Percentiles rank a stretch among this genome's conserved stretches.
Evolutionary conservation across 2,329 filamentous ascomycete genomes (phyloP).

Genomic region (Aureobasidium melanogenum): DNA sequence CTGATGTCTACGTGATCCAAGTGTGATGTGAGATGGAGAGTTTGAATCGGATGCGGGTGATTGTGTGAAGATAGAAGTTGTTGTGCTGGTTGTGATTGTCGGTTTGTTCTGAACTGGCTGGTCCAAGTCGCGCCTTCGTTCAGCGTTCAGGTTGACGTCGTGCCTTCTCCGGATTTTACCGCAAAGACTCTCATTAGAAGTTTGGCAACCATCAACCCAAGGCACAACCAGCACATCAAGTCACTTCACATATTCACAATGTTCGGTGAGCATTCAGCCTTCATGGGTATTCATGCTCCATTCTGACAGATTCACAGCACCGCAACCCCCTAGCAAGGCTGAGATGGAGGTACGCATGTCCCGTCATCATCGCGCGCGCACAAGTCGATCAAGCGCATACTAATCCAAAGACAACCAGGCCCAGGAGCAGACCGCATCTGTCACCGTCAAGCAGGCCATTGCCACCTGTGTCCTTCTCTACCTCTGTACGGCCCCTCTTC

Average conservation of each 20-base stretch:
- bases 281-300: not conserved
- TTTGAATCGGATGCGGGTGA: not conserved
- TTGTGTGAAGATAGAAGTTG: too few species aligned
- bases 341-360: constrained; percentile 48
- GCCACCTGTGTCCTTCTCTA: constrained; percentile 62
- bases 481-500: constrained; percentile 52
- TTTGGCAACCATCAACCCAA: not conserved
- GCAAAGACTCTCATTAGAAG: not conserved
- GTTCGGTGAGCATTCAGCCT: not conserved
- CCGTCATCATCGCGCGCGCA: not conserved
- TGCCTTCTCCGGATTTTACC: constrained; percentile 4
- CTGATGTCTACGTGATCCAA: not conserved
- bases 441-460: constrained; percentile 59
- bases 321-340: constrained; percentile 60
- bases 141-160: constrained; percentile 5
- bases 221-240: not conserved
- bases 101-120: not conserved
- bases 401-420: constrained; percentile 19
- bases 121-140: not conserved
- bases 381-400: not conserved
- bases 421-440: constrained; percentile 58
- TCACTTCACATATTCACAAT: not conserved
- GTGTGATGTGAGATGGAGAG: not conserved
- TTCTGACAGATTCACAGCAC: constrained; percentile 37
- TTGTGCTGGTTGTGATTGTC: not conserved